phyloP scores from a whole-genome alignment of 371 early-diverging fungal genomes.

The Mucor piriformis region DNA sequence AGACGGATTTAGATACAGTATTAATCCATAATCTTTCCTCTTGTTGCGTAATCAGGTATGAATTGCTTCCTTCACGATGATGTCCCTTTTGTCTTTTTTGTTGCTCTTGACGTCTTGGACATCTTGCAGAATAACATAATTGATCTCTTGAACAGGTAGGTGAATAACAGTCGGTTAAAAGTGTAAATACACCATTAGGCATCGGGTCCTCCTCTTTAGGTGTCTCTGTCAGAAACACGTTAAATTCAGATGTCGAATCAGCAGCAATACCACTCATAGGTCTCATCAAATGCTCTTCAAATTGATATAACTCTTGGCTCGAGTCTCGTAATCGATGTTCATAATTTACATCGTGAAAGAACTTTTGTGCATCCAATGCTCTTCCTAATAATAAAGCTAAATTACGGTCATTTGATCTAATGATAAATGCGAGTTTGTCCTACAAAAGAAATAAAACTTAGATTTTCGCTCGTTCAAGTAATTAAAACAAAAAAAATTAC shows the following conservation, averaged over 20 bases:
- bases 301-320: constrained; percentile 76
- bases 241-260: background rate
- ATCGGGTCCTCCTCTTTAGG: constrained; percentile 32
- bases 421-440: constrained; percentile 73
- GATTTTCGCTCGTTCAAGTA: no score
- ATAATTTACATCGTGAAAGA: constrained; percentile 90
- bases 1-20: constrained; percentile 70
- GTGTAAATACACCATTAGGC: constrained; percentile 85
- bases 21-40: constrained; percentile 62
- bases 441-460: constrained; percentile 41
- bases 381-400: constrained; percentile 83
- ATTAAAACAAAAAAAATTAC: no score
- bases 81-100: constrained; percentile 16
- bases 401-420: constrained; percentile 84
- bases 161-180: constrained; percentile 75
- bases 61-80: constrained; percentile 24
- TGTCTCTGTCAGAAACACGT: background rate
- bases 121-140: constrained; percentile 83
- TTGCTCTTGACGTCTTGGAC: constrained; percentile 61
- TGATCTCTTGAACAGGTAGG: constrained; percentile 84
- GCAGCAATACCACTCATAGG: constrained; percentile 14
- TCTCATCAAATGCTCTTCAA: constrained; percentile 50
- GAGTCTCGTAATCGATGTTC: constrained; percentile 84
- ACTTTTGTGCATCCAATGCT: constrained; percentile 84
- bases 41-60: constrained; percentile 11